phyloP scores from a whole-genome alignment of 2,329 filamentous ascomycete genomes.

The Colletotrichum sp. region DNA sequence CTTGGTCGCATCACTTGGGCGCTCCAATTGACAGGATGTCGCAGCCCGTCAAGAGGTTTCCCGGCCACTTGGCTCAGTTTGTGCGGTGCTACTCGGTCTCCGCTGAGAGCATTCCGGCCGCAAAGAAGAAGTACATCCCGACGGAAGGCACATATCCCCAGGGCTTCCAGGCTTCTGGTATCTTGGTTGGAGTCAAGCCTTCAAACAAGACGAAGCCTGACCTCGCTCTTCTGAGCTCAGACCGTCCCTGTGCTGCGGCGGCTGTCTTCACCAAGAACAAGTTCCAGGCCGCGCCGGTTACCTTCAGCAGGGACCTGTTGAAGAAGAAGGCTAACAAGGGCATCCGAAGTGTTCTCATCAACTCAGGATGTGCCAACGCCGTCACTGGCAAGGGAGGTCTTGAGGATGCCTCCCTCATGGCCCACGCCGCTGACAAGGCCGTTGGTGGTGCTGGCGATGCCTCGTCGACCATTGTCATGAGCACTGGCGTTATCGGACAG shows the following conservation, averaged over 20 bases:
- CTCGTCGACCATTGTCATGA: slow-evolving; percentile 89
- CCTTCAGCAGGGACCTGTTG: slow-evolving; percentile 78
- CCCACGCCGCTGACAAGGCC: slow-evolving; percentile 72
- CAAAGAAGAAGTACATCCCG: slow-evolving; percentile 92
- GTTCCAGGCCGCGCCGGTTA: slow-evolving; percentile 95
- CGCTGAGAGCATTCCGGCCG: slow-evolving; percentile 68
- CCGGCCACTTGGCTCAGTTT: slow-evolving; percentile 20
- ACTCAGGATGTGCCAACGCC: slow-evolving; percentile 96
- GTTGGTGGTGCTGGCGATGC: slow-evolving; percentile 46
- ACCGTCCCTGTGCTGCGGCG: slow-evolving; percentile 82
- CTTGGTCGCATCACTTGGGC: neutral
- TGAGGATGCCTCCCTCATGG: slow-evolving; percentile 89
- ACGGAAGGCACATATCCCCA: slow-evolving; percentile 85
- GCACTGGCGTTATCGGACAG: slow-evolving; percentile 96
- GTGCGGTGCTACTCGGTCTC: slow-evolving; percentile 64
- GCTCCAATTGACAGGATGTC: slow-evolving; percentile 12
- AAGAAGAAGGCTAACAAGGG: slow-evolving; percentile 69
- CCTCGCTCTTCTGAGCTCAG: slow-evolving; percentile 86
- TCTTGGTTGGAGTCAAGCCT: slow-evolving; percentile 92
- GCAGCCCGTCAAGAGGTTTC: slow-evolving; percentile 20
- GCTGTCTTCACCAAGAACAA: slow-evolving; percentile 98
- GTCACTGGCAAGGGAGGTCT: slow-evolving; percentile 91
- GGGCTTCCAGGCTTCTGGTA: slow-evolving; percentile 86
- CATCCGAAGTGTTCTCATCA: slow-evolving; percentile 84
- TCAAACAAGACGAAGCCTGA: slow-evolving; percentile 92